phyloP scores from a whole-genome alignment of 2,329 filamentous ascomycete species.

The Neurospora sp. region DNA sequence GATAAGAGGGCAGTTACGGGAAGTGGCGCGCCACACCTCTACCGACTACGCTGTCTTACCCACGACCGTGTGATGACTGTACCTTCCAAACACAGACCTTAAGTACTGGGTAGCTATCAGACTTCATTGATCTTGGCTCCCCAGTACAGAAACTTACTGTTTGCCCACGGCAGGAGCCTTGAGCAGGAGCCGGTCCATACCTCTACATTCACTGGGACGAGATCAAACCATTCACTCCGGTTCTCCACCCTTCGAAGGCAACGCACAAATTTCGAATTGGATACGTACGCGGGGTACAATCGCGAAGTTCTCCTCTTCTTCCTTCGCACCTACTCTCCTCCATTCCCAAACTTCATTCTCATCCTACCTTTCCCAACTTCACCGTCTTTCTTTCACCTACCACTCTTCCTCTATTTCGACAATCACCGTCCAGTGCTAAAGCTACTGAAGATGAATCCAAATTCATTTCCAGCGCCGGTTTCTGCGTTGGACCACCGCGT shows the following conservation, averaged over 20 bases:
- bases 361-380: too few relatives aligned
- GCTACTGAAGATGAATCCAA: too few relatives aligned
- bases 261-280: background rate
- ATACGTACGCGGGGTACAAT: background rate
- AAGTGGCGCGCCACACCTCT: too few relatives aligned
- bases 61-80: background rate
- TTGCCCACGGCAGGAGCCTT: too few relatives aligned
- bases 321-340: background rate
- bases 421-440: too few relatives aligned
- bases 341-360: background rate
- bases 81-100: background rate
- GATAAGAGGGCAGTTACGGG: too few relatives aligned
- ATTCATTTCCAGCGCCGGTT: background rate
- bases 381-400: too few relatives aligned
- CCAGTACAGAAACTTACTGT: too few relatives aligned
- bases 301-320: background rate
- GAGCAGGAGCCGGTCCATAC: too few relatives aligned
- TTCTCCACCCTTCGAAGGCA: background rate
- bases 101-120: background rate
- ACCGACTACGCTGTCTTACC: too few relatives aligned
- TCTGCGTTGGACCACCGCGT: background rate
- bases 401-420: too few relatives aligned
- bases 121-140: too few relatives aligned
- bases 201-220: background rate
- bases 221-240: background rate